phyloP scores from a whole-genome alignment of 2,329 filamentous ascomycete species.

The Beauveria rudraprayagi region DNA sequence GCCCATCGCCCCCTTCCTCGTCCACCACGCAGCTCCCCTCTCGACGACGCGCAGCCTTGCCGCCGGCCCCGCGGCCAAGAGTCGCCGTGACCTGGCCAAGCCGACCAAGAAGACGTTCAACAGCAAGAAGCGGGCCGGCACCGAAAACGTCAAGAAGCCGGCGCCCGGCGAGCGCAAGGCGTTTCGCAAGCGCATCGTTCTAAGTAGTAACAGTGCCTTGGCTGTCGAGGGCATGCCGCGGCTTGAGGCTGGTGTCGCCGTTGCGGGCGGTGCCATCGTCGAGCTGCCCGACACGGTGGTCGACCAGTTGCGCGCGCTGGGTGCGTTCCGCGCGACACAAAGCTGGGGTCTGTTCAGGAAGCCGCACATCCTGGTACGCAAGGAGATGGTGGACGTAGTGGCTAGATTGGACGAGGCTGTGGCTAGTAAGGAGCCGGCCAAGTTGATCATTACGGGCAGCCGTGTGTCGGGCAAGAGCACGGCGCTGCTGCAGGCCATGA shows the following conservation, averaged over 20 bases:
- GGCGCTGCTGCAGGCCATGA: constrained; percentile 73
- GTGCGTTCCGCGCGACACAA: constrained; percentile 88
- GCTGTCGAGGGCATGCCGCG: constrained; percentile 61
- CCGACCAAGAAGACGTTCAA: constrained; percentile 40
- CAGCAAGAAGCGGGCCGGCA: constrained; percentile 38
- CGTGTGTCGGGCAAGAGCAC: constrained; percentile 80
- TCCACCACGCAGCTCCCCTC: constrained; percentile 30
- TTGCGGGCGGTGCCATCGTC: constrained; percentile 56
- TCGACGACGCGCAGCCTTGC: constrained; percentile 28
- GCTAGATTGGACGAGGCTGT: constrained; percentile 51
- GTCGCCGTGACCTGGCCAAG: constrained; percentile 26
- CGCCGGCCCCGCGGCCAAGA: constrained; percentile 22
- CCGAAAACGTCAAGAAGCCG: constrained; percentile 47
- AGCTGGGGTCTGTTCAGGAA: constrained; percentile 79
- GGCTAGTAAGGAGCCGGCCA: constrained; percentile 43
- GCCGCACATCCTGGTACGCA: constrained; percentile 69
- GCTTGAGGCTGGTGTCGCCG: constrained; percentile 45
- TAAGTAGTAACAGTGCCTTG: constrained; percentile 90
- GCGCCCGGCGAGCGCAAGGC: constrained; percentile 76
- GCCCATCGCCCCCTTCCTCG: constrained; percentile 17
- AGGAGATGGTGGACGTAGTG: constrained; percentile 69
- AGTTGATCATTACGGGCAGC: constrained; percentile 64
- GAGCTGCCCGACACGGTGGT: constrained; percentile 61
- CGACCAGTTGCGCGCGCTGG: constrained; percentile 72
- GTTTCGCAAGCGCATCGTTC: constrained; percentile 76